A percentile compares a stretch with the other conserved stretches of the same genome.
Evolutionary conservation across 345 rosid genomes (phyloP).

Genomic region (Populus simonii): DNA sequence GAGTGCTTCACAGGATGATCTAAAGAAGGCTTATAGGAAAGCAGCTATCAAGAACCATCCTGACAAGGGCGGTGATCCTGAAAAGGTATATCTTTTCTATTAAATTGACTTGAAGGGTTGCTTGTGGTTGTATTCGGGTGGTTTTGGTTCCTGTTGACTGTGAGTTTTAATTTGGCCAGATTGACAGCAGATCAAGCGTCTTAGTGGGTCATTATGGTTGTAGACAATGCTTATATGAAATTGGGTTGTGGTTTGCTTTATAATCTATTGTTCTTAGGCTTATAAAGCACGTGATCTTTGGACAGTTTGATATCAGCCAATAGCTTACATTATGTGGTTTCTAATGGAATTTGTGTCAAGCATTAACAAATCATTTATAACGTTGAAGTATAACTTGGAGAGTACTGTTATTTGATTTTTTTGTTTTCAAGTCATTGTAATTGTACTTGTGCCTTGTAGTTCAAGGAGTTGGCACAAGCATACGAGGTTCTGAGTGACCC

Average conservation of each 20-base stretch:
- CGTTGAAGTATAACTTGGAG: neutral
- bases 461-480: conserved; percentile 78
- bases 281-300: neutral
- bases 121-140: neutral
- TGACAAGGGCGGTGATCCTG: conserved; percentile 72
- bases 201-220: neutral
- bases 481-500: conserved; percentile 78
- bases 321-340: neutral
- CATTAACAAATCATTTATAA: neutral
- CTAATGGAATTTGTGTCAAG: neutral
- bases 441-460: conserved; percentile 26
- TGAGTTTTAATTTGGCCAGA: neutral
- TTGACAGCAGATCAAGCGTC: neutral
- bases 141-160: neutral
- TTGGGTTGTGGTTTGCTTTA: neutral
- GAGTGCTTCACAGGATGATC: conserved; percentile 52
- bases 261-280: neutral
- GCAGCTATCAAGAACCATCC: conserved; percentile 75
- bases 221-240: neutral
- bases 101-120: neutral
- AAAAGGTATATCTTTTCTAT: conserved; percentile 37
- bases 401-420: neutral
- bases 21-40: conserved; percentile 65
- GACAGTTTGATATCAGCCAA: neutral
- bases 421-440: neutral